These are phyloP conservation scores for Coemansia umbellata DNA, from an alignment of 192 early-diverging fungal genomes.

Conservation along the genomic window DNA sequence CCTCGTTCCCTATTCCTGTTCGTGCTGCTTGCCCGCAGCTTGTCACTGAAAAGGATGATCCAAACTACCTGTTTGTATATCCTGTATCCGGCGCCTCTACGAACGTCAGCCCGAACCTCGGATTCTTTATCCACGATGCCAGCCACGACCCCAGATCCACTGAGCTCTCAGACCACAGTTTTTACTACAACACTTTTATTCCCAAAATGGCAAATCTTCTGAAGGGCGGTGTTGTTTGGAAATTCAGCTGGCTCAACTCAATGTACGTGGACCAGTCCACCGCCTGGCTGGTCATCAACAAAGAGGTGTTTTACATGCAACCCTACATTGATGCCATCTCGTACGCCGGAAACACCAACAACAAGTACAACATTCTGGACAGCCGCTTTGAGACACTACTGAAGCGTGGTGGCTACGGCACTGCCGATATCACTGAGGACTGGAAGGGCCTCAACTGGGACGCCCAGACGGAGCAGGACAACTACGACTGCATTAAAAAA, in stretches of 20 bases:
- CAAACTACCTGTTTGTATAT: slow-evolving; percentile 17
- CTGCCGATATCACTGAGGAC: slow-evolving; percentile 39
- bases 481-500: slow-evolving; percentile 72
- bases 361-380: slow-evolving; percentile 56
- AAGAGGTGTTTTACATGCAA: slow-evolving; percentile 64
- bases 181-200: slow-evolving; percentile 18
- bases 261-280: slow-evolving; percentile 48
- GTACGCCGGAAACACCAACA: slow-evolving; percentile 17
- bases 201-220: slow-evolving; percentile 29
- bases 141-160: slow-evolving; percentile 13
- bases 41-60: slow-evolving; percentile 7
- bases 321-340: slow-evolving; percentile 48
- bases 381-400: slow-evolving; percentile 12
- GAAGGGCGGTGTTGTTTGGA: slow-evolving; percentile 65
- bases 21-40: slow-evolving; percentile 56
- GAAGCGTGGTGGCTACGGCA: slow-evolving; percentile 48
- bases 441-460: slow-evolving; percentile 44
- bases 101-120: slow-evolving; percentile 2
- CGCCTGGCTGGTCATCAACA: slow-evolving; percentile 57
- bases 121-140: slow-evolving; percentile 9
- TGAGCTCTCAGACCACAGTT: slow-evolving; percentile 21
- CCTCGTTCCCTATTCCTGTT: slow-evolving; percentile 59
- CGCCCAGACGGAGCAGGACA: slow-evolving; percentile 18
- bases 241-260: slow-evolving; percentile 51
- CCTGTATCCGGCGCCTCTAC: slow-evolving; percentile 8